Evolutionary conservation across 805 yeast species (phyloP), one percentile per base, ranked within the genome.

Genomic region (Candida railenensis): DNA sequence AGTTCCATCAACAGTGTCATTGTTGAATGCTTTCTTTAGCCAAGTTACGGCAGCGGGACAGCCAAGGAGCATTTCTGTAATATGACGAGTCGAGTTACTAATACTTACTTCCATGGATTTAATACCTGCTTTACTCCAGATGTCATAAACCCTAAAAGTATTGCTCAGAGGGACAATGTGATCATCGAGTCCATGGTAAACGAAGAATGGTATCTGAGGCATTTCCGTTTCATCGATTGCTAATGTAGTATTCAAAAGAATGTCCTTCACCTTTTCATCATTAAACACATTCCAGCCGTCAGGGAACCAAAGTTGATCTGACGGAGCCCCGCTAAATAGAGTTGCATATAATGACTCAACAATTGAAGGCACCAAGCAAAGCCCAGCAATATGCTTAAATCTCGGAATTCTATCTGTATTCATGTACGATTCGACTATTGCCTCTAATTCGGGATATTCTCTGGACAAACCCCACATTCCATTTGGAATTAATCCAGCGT

Each of bases 1-100:
- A 67, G 80, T 39, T 71, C 80, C 58, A 67, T 73, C 20, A 69
- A 66, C 51, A 71, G 79, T 48, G 68, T 76, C 22, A 67, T 71
- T 40, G 57, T 60, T 40, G 66, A 65, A 40, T 7, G 43, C 42
- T 3, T 53, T 46, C 8, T 45, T 42, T 1, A 57, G 44, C 64
- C 62, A 59, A 2, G 51, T 46, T 20, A 55, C 46, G 8, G 58
- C 64, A 4, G 62, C 62, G 2, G 57, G 58, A 8, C 48, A 40
- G 8, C 62, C 61, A 25, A 52, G 12, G 48, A 45, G 4, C 34
- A 19, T 14, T 36, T 43, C 47, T n/a, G 55, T 49, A 34, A 49
- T 48, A 19, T 48, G 40, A 2, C 34, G 22, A 15, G 50, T 40
- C 11, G 16, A 3, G 11, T 40, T 30, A 4, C 21, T n/a, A 8